Conservation (phyloP, 805 yeast genomes). For the Zygotorulaspora danielsina region DNA sequence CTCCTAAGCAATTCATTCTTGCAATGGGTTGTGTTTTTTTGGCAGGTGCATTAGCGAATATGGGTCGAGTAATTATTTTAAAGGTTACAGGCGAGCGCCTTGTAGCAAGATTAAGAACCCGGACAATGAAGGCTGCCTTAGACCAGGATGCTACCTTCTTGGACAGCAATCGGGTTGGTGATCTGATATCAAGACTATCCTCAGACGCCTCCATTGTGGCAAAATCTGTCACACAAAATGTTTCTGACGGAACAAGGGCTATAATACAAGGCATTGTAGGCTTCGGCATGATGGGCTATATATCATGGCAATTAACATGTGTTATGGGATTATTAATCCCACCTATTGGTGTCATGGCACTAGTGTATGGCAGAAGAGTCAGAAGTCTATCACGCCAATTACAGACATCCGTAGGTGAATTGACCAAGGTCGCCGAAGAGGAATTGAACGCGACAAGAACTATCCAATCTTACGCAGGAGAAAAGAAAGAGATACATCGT, state of each 20-base stretch:
- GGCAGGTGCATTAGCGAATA: conserved; percentile 73
- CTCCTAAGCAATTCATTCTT: conserved; percentile 58
- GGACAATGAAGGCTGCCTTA: conserved; percentile 70
- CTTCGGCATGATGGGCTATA: conserved; percentile 84
- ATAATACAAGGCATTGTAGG: conserved; percentile 81
- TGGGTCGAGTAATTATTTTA: conserved; percentile 71
- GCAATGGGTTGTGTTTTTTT: conserved; percentile 60
- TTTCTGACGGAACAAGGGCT: conserved; percentile 89
- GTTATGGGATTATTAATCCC: conserved; percentile 80
- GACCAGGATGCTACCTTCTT: conserved; percentile 86
- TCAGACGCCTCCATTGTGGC: conserved; percentile 88
- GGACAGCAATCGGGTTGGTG: conserved; percentile 88
- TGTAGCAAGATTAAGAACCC: conserved; percentile 76
- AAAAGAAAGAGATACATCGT: conserved; percentile 66
- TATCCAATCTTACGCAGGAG: conserved; percentile 88
- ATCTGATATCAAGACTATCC: conserved; percentile 79
- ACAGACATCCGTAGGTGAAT: conserved; percentile 77
- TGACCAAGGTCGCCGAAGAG: conserved; percentile 90
- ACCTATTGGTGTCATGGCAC: conserved; percentile 72
- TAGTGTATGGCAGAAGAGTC: conserved; percentile 76
- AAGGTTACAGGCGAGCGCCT: conserved; percentile 80
- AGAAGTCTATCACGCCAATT: conserved; percentile 68
- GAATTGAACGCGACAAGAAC: conserved; percentile 80
- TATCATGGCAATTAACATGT: conserved; percentile 75
- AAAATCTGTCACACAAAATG: conserved; percentile 78